These are phyloP conservation scores for Lasiosphaeria miniovina DNA, from an alignment of 495 filamentous ascomycete genomes.

Conservation along the genomic window DNA sequence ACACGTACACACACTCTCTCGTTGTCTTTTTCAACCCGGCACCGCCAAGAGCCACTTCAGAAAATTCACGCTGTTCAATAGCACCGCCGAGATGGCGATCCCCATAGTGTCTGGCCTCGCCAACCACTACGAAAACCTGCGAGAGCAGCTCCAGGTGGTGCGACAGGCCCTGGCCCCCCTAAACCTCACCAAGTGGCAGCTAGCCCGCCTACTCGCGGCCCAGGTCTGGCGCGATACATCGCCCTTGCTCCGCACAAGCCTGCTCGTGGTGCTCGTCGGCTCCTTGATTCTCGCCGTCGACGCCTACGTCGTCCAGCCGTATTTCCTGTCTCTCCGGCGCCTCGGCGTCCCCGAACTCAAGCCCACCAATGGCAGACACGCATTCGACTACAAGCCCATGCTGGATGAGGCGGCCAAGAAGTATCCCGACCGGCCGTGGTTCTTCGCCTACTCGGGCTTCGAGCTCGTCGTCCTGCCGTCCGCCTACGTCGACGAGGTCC, in stretches of 20 bases:
- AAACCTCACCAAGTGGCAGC: conserved; percentile 8
- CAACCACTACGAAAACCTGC: not conserved
- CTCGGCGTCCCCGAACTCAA: conserved; percentile 7
- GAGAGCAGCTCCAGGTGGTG: conserved; percentile 2
- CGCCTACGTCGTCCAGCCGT: conserved; percentile 6
- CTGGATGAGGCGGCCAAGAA: conserved; percentile 9
- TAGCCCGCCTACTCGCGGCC: conserved; percentile 3
- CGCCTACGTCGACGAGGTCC: conserved; percentile 10
- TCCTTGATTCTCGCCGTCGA: not conserved
- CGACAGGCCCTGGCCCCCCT: conserved; percentile 8
- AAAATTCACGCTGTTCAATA: too few species aligned
- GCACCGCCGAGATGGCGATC: not conserved
- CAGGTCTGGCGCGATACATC: conserved; percentile 9
- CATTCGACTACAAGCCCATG: conserved; percentile 13
- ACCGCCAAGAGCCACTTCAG: too few species aligned
- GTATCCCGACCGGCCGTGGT: conserved; percentile 8
- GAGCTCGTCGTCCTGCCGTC: conserved; percentile 12
- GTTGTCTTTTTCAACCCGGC: too few species aligned
- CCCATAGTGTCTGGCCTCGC: not conserved
- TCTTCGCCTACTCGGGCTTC: conserved; percentile 12
- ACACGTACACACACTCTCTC: too few species aligned
- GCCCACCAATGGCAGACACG: conserved; percentile 4
- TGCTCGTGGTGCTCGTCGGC: not conserved
- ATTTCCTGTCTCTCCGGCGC: conserved; percentile 9
- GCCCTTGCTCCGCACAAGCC: not conserved